Evolutionary conservation across 1,284 basidiomycete species (phyloP).

Genomic region (Neonothopanus nambi): DNA sequence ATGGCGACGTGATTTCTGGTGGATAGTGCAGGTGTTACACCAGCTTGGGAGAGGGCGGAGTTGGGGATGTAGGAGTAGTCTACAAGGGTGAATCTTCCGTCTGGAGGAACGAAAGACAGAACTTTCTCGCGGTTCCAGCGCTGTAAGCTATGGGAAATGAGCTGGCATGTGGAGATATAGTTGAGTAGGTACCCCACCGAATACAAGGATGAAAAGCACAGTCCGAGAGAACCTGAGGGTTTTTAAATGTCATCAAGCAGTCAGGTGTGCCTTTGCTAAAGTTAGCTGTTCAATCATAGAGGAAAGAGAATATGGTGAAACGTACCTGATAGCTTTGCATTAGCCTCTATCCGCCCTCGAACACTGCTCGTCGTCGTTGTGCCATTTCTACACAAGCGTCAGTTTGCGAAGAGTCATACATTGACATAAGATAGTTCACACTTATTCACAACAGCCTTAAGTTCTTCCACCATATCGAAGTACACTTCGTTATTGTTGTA

Average conservation of each 20-base stretch:
- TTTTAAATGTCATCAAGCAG: conserved; percentile 78
- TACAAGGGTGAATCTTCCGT: conserved; percentile 86
- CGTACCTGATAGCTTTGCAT: conserved; percentile 78
- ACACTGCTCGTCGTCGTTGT: conserved; percentile 72
- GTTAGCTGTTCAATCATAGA: conserved; percentile 3
- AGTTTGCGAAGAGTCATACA: neutral
- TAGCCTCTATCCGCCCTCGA: conserved; percentile 81
- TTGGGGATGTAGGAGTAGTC: conserved; percentile 76
- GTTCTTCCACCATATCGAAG: conserved; percentile 87
- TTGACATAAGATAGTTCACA: conserved; percentile 33
- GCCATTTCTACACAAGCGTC: conserved; percentile 60
- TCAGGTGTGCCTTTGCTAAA: conserved; percentile 78
- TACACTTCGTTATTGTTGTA: conserved; percentile 94
- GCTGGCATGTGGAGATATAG: neutral
- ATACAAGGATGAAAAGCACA: conserved; percentile 92
- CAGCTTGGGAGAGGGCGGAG: conserved; percentile 24
- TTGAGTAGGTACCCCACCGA: conserved; percentile 49
- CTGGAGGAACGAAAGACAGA: conserved; percentile 93
- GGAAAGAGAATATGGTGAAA: neutral
- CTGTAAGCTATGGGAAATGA: conserved; percentile 55
- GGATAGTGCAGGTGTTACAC: conserved; percentile 25
- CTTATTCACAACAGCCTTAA: conserved; percentile 85
- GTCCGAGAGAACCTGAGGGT: conserved; percentile 74
- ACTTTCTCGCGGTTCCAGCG: conserved; percentile 80
- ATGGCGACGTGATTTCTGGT: conserved; percentile 55